These are phyloP conservation scores for Alternaria ethzedia DNA, from an alignment of 2,329 filamentous ascomycete genomes.

Conservation along the genomic window DNA sequence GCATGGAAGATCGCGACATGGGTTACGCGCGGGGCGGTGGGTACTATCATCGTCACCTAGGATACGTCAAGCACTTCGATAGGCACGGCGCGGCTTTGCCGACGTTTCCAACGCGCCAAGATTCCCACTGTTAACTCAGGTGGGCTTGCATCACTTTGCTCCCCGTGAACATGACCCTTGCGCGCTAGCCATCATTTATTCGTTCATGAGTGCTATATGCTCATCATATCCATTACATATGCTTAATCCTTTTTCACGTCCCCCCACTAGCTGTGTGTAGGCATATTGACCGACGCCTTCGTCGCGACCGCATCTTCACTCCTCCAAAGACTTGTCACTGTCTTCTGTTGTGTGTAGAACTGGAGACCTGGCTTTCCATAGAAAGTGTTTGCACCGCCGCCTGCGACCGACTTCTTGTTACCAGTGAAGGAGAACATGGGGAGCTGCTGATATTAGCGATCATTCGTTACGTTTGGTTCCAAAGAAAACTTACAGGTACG, in stretches of 20 bases:
- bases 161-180: neutral
- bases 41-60: neutral
- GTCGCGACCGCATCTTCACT: conserved; percentile 82
- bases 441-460: conserved; percentile 41
- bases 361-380: conserved; percentile 91
- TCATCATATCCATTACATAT: neutral
- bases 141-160: neutral
- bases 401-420: conserved; percentile 86
- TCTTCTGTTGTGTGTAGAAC: conserved; percentile 98
- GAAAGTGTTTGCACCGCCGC: conserved; percentile 90
- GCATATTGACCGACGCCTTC: conserved; percentile 90
- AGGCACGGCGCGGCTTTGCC: neutral
- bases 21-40: neutral
- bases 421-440: conserved; percentile 71
- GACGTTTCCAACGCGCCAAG: neutral
- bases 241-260: neutral
- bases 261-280: conserved; percentile 60
- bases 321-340: conserved; percentile 91
- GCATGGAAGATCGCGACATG: conserved; percentile 10
- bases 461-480: neutral
- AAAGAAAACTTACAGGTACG: conserved; percentile 51
- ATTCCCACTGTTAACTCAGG: neutral
- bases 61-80: neutral
- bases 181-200: neutral
- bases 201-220: neutral